Evolutionary conservation across 1,139 yeast species (phyloP).

Genomic region (Taphrina pruni): DNA sequence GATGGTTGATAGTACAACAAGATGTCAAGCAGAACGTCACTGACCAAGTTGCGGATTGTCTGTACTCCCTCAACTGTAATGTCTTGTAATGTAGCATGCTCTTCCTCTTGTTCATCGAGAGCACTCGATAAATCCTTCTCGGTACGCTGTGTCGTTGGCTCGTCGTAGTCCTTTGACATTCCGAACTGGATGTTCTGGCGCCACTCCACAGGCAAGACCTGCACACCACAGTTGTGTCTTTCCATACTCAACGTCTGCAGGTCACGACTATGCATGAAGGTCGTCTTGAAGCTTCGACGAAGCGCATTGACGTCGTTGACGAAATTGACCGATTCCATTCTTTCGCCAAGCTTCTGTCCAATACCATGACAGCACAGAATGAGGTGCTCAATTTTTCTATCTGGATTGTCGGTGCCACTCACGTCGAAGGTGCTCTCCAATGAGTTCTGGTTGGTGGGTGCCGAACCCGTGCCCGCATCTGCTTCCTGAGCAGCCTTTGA

Average conservation of each 20-base stretch:
- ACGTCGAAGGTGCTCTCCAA: constrained; percentile 49
- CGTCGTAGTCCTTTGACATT: constrained; percentile 42
- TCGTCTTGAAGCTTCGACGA: constrained; percentile 54
- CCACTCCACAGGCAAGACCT: constrained; percentile 47
- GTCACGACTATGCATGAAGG: constrained; percentile 47
- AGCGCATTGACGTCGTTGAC: constrained; percentile 80
- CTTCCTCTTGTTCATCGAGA: constrained; percentile 45
- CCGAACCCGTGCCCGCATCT: constrained; percentile 41
- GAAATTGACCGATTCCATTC: constrained; percentile 81
- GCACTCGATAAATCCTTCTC: constrained; percentile 45
- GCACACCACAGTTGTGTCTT: constrained; percentile 47
- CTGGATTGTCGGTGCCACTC: constrained; percentile 33
- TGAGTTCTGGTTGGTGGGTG: constrained; percentile 41
- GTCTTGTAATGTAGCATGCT: constrained; percentile 70
- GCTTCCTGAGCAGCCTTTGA: constrained; percentile 42
- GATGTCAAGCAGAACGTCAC: constrained; percentile 88
- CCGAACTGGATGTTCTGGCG: constrained; percentile 49
- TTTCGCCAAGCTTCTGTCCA: constrained; percentile 84
- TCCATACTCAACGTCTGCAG: constrained; percentile 47
- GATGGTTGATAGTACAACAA: constrained; percentile 77
- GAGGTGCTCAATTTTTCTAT: constrained; percentile 73
- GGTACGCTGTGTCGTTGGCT: constrained; percentile 23
- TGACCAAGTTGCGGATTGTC: constrained; percentile 74
- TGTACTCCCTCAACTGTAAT: constrained; percentile 79
- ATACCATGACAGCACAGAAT: constrained; percentile 90